Evolutionary conservation across 106 monocot genomes (phyloP).

Genomic region (Acorus calamus): DNA sequence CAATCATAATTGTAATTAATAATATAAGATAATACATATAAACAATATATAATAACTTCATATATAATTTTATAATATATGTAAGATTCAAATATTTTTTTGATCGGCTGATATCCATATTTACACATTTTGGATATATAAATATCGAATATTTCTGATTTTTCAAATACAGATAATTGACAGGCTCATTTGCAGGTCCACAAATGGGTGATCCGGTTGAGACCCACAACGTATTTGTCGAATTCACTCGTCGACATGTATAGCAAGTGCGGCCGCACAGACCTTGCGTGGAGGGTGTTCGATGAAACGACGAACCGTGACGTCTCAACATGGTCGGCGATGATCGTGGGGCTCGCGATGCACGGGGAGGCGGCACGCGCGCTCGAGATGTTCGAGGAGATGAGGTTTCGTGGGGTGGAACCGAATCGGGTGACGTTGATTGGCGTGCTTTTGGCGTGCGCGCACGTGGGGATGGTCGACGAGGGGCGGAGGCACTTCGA

Average conservation of each 20-base stretch:
- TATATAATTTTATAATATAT: no score
- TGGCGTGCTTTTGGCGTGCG: slow-evolving; percentile 47
- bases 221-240: slow-evolving; percentile 2
- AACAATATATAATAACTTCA: no score
- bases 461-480: slow-evolving; percentile 47
- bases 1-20: no score
- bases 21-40: no score
- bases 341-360: slow-evolving; percentile 40
- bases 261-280: slow-evolving; percentile 61
- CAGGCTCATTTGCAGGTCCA: no score
- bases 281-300: slow-evolving; percentile 44
- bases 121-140: no score
- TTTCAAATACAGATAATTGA: no score
- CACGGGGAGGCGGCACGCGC: slow-evolving; percentile 40
- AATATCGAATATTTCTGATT: no score
- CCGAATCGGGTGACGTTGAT: slow-evolving; percentile 63
- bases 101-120: no score
- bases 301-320: slow-evolving; percentile 20
- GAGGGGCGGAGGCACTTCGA: slow-evolving; percentile 41
- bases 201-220: slow-evolving; percentile 21
- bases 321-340: slow-evolving; percentile 68
- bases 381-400: slow-evolving; percentile 25
- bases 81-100: no score
- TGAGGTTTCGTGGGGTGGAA: slow-evolving; percentile 29
- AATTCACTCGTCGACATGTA: slow-evolving; percentile 71